Conservation (phyloP, 345 rosid genomes). For the Litchi chinensis region DNA sequence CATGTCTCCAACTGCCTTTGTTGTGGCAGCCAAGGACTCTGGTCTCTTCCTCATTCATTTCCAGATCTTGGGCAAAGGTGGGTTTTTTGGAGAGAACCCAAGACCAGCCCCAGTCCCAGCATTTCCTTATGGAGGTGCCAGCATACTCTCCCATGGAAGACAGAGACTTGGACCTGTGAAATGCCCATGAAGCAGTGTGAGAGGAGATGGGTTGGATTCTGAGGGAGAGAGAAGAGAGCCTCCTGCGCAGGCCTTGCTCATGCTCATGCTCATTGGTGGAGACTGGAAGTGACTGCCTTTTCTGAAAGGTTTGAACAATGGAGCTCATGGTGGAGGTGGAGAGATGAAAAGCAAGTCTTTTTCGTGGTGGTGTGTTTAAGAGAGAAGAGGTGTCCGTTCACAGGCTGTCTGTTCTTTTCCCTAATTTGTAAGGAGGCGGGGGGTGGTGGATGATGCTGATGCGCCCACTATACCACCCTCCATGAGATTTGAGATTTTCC, state of each 20-base stretch:
- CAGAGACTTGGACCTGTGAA: constrained; percentile 66
- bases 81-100: constrained; percentile 85
- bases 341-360: constrained; percentile 15
- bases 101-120: constrained; percentile 93
- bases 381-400: constrained; percentile 26
- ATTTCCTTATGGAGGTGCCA: constrained; percentile 58
- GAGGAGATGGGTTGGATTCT: constrained; percentile 43
- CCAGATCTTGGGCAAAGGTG: constrained; percentile 73
- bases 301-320: constrained; percentile 57
- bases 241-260: constrained; percentile 50
- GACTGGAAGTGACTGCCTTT: constrained; percentile 51
- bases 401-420: constrained; percentile 54
- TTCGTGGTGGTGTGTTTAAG: not conserved
- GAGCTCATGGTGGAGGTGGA: constrained; percentile 50
- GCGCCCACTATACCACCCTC: not conserved
- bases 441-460: not conserved
- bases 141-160: constrained; percentile 63
- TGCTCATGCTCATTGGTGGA: constrained; percentile 38
- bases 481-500: not conserved
- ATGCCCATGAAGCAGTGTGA: constrained; percentile 48
- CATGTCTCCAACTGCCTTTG: constrained; percentile 86
- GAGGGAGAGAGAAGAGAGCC: constrained; percentile 82
- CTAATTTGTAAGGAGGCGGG: not conserved
- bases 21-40: constrained; percentile 53
- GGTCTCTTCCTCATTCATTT: constrained; percentile 78